Conservation (phyloP, 106 monocot species). For the Triglochin maritima region DNA sequence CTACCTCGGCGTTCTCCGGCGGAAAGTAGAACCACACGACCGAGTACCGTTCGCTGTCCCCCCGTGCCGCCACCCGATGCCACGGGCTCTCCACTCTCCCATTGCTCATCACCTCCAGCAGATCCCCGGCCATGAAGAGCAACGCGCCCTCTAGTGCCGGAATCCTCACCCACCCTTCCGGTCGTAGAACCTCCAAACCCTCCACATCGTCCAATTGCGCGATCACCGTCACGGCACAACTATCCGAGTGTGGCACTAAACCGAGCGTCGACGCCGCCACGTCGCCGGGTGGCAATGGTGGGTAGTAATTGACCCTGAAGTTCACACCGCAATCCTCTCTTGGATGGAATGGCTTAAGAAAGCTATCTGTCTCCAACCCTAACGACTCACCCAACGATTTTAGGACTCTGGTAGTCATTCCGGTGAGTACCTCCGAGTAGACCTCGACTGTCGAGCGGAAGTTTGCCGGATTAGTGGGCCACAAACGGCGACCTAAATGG, state of each 20-base stretch:
- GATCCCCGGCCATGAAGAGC: background rate
- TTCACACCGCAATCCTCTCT: background rate
- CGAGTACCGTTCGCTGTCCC: conserved; percentile 3
- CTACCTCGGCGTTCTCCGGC: background rate
- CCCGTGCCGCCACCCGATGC: background rate
- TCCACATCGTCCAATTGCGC: background rate
- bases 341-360: background rate
- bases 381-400: background rate
- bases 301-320: background rate
- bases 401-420: background rate
- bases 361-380: background rate
- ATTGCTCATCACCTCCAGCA: conserved; percentile 8
- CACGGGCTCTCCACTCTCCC: conserved; percentile 3
- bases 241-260: background rate
- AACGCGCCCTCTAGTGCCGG: background rate
- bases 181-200: background rate
- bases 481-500: background rate
- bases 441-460: background rate
- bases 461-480: background rate
- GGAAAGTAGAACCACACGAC: conserved; percentile 1
- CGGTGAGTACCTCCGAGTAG: background rate
- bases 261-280: background rate
- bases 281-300: background rate
- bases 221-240: background rate
- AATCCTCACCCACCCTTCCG: conserved; percentile 25